phyloP scores from a whole-genome alignment of 306 rosid species.

The Cicer pinnatifidum region DNA sequence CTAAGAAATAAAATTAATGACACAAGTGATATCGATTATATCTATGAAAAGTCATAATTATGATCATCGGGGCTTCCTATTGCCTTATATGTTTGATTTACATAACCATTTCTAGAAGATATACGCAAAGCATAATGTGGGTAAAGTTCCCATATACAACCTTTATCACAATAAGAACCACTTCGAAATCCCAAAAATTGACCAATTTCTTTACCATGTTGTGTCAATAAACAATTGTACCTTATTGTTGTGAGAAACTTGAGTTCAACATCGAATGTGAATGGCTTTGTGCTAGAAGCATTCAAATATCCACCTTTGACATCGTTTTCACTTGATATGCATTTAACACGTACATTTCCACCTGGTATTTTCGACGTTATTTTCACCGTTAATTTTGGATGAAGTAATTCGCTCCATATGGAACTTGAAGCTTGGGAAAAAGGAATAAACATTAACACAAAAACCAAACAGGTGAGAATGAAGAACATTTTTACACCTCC shows the following conservation, averaged over 20 bases:
- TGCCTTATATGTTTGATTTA: constrained; percentile 44
- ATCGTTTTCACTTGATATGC: constrained; percentile 49
- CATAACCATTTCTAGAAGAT: constrained; percentile 19
- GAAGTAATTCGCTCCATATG: constrained; percentile 38
- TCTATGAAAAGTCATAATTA: constrained; percentile 39
- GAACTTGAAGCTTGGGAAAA: constrained; percentile 1
- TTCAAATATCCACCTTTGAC: constrained; percentile 25
- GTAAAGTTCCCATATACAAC: constrained; percentile 45
- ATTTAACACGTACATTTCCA: constrained; percentile 38
- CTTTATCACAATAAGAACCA: constrained; percentile 48
- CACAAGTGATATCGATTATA: background rate
- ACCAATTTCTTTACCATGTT: constrained; percentile 42
- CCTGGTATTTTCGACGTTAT: constrained; percentile 44
- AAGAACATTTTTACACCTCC: background rate
- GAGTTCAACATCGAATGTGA: constrained; percentile 41
- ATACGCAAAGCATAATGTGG: constrained; percentile 38
- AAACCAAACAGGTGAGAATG: background rate
- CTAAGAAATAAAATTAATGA: background rate
- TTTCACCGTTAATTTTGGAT: constrained; percentile 35
- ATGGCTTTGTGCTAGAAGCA: constrained; percentile 2
- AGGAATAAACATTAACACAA: background rate
- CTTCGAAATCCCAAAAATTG: constrained; percentile 51
- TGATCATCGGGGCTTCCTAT: constrained; percentile 54
- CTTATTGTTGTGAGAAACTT: constrained; percentile 46
- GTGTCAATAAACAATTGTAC: constrained; percentile 45